Evolutionary conservation across 2,329 filamentous ascomycete genomes (phyloP).

Genomic region (Alternaria tenuissima): DNA sequence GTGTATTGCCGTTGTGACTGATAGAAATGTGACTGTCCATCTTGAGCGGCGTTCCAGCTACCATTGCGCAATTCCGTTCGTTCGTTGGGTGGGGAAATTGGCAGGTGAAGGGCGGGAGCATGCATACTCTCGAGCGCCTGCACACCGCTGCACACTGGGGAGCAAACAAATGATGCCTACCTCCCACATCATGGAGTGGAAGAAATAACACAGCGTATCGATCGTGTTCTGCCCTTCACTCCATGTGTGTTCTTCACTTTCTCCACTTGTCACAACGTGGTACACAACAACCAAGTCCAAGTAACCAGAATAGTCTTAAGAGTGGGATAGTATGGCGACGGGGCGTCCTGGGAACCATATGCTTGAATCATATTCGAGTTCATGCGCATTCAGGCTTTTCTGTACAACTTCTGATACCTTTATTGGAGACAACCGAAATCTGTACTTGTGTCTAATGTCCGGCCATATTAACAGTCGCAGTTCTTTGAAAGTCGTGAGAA

Average conservation of each 20-base stretch:
- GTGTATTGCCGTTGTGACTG: neutral
- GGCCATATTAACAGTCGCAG: too few species aligned
- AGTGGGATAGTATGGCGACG: accelerated
- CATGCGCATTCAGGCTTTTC: too few species aligned
- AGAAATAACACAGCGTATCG: neutral
- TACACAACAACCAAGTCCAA: neutral
- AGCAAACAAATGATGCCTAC: neutral
- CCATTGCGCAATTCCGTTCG: neutral
- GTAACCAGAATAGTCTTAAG: neutral
- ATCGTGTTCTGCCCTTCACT: neutral
- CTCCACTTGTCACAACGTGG: neutral
- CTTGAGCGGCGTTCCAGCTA: neutral
- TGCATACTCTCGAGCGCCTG: neutral
- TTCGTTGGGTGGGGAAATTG: neutral
- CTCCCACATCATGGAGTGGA: neutral
- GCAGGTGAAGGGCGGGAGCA: neutral
- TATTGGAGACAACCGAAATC: too few species aligned
- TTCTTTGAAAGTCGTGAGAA: too few species aligned
- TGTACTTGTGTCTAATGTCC: too few species aligned
- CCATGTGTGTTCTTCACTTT: neutral
- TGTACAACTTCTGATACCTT: too few species aligned
- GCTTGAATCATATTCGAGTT: too few species aligned
- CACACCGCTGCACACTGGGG: neutral
- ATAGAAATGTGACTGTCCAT: neutral
- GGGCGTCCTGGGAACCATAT: too few species aligned